A percentile compares a stretch with the other conserved stretches of the same genome.
Conservation (phyloP, 2,329 filamentous ascomycete genomes). For the Xenosphaeropsis pyriputrescens region DNA sequence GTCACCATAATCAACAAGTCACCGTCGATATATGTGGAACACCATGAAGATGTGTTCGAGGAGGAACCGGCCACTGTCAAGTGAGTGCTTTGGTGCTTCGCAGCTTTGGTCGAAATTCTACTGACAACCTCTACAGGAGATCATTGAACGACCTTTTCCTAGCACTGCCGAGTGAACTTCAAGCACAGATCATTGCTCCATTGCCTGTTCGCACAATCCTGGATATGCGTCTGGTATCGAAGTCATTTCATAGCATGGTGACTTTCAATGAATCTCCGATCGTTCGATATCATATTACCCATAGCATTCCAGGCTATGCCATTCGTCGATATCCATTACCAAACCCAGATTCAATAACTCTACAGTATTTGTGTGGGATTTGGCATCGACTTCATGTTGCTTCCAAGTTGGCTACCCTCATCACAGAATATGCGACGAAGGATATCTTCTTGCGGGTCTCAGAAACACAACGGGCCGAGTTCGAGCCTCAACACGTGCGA, state of each 20-base stretch:
- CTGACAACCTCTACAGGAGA: conserved; percentile 9
- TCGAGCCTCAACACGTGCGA: conserved; percentile 43
- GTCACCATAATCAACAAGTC: conserved; percentile 14
- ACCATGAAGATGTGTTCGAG: conserved; percentile 12
- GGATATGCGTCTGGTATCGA: conserved; percentile 41
- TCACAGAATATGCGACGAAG: conserved; percentile 50
- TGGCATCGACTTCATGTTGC: conserved; percentile 54
- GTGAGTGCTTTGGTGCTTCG: conserved; percentile 6
- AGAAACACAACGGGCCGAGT: conserved; percentile 36
- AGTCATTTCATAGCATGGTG: conserved; percentile 42
- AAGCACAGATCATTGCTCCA: conserved; percentile 45
- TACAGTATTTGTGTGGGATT: conserved; percentile 47
- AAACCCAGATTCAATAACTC: conserved; percentile 31
- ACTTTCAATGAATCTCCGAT: conserved; percentile 46
- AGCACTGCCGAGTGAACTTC: conserved; percentile 42
- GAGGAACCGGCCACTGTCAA: conserved; percentile 9
- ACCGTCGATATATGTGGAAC: conserved; percentile 11
- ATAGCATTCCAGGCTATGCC: conserved; percentile 45
- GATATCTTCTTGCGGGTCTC: conserved; percentile 48
- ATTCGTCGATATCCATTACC: conserved; percentile 40
- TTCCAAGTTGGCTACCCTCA: conserved; percentile 43
- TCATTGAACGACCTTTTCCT: conserved; percentile 43
- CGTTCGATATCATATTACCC: conserved; percentile 42
- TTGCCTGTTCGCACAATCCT: conserved; percentile 46
- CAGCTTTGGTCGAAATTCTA: neutral